Evolutionary conservation across 169 alveolate genomes (phyloP).

Genomic region (Cryptosporidium muris): DNA sequence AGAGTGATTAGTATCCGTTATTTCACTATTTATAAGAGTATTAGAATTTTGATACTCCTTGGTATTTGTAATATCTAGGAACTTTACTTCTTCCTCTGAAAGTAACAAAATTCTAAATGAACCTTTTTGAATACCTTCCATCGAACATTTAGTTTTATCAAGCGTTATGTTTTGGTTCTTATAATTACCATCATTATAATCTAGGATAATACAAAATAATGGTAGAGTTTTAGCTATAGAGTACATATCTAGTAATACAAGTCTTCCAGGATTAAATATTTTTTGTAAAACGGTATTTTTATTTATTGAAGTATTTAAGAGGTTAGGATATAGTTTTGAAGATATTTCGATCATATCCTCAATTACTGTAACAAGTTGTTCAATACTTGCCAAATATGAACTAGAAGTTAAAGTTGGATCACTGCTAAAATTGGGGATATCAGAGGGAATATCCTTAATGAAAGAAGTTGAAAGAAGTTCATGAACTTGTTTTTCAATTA

Average conservation of each 20-base stretch:
- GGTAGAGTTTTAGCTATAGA: not conserved
- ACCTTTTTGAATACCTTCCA: too few relatives aligned
- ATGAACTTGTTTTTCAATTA: not conserved
- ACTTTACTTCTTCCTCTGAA: conserved; percentile 11
- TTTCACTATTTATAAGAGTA: not conserved
- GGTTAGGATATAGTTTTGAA: not conserved
- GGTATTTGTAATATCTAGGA: not conserved
- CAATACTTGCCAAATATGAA: not conserved
- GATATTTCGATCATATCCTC: not conserved
- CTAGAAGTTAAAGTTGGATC: not conserved
- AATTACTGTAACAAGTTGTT: not conserved
- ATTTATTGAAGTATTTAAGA: conserved; percentile 17
- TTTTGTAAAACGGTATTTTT: conserved; percentile 18
- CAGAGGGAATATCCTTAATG: not conserved
- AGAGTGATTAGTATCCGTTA: not conserved
- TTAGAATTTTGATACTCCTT: not conserved
- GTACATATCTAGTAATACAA: conserved; percentile 10
- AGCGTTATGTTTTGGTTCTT: too few relatives aligned
- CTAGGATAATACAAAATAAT: conserved; percentile 13
- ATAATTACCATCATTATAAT: not conserved
- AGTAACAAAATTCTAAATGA: conserved; percentile 8
- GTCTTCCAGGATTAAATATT: conserved; percentile 41
- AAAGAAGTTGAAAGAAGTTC: not conserved
- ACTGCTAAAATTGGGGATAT: not conserved
- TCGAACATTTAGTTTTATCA: too few relatives aligned